Evolutionary conservation across 1,139 yeast genomes (phyloP).

Genomic region (Kodamaea sp.): DNA sequence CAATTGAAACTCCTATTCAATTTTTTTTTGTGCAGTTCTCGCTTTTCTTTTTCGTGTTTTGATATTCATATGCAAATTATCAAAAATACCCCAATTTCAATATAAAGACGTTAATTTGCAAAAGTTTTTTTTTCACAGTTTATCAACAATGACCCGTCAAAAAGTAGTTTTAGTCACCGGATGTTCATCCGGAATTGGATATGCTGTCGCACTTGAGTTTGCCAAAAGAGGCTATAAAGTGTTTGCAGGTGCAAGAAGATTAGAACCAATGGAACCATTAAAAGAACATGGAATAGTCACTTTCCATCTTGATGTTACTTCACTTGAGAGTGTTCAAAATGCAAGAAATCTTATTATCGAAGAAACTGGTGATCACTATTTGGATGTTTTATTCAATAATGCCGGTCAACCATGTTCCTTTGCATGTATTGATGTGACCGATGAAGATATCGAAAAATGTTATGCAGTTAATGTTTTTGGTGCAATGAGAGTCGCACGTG

Average conservation of each 20-base stretch:
- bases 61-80: too few relatives aligned
- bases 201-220: slow-evolving; percentile 60
- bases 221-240: slow-evolving; percentile 62
- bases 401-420: slow-evolving; percentile 66
- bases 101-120: too few relatives aligned
- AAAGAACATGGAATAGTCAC: slow-evolving; percentile 34
- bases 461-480: slow-evolving; percentile 71
- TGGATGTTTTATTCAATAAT: slow-evolving; percentile 65
- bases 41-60: too few relatives aligned
- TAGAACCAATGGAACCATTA: slow-evolving; percentile 58
- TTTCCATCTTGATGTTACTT: slow-evolving; percentile 50
- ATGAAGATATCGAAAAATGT: slow-evolving; percentile 51
- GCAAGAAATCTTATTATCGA: slow-evolving; percentile 38
- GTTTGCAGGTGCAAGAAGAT: slow-evolving; percentile 70
- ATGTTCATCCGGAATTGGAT: slow-evolving; percentile 81
- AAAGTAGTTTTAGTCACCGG: slow-evolving; percentile 56
- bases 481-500: slow-evolving; percentile 60
- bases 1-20: too few relatives aligned
- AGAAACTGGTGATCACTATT: slow-evolving; percentile 38
- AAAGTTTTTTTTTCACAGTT: too few relatives aligned
- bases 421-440: slow-evolving; percentile 66
- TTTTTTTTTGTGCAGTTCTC: too few relatives aligned
- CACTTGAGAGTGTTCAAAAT: slow-evolving; percentile 44
- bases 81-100: too few relatives aligned
- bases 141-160: slow-evolving; percentile 1